These are phyloP conservation scores for Penicillium sp. DNA, from an alignment of 2,329 filamentous ascomycete species.

Conservation along the genomic window DNA sequence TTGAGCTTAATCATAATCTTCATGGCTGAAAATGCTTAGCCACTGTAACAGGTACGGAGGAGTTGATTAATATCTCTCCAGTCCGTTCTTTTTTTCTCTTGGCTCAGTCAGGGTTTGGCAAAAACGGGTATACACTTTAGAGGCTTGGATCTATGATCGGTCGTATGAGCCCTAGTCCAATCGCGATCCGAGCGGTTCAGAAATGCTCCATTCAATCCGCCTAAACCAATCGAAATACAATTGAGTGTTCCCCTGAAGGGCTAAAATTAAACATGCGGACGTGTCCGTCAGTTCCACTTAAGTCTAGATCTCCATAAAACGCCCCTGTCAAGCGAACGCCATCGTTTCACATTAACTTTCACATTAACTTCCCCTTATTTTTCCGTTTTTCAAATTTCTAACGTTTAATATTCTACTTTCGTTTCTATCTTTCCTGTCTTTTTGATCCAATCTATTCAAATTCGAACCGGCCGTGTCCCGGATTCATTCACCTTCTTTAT, in stretches of 20 bases:
- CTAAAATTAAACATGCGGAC: slow-evolving; percentile 13
- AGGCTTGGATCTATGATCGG: neutral
- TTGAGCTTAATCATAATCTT: too few relatives aligned
- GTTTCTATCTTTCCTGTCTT: slow-evolving; percentile 1
- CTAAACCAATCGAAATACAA: neutral
- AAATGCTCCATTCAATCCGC: neutral
- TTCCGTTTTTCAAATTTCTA: neutral
- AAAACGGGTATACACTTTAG: too few relatives aligned
- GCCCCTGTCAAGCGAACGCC: slow-evolving; percentile 9
- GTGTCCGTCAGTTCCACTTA: slow-evolving; percentile 11
- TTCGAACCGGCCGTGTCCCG: neutral
- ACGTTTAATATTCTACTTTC: neutral
- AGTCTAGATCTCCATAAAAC: slow-evolving; percentile 21
- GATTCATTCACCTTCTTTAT: neutral
- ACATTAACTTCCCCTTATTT: slow-evolving; percentile 7
- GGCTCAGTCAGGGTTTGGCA: too few relatives aligned
- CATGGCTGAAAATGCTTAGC: too few relatives aligned
- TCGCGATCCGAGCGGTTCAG: neutral
- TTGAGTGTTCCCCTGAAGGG: neutral
- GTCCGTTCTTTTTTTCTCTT: too few relatives aligned
- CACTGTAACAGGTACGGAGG: too few relatives aligned
- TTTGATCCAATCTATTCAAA: slow-evolving; percentile 4
- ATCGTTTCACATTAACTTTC: slow-evolving; percentile 16
- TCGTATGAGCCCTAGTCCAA: neutral
- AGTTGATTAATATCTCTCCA: too few relatives aligned